phyloP scores from a whole-genome alignment of 2,329 filamentous ascomycete genomes.

The Epichloe elymi region DNA sequence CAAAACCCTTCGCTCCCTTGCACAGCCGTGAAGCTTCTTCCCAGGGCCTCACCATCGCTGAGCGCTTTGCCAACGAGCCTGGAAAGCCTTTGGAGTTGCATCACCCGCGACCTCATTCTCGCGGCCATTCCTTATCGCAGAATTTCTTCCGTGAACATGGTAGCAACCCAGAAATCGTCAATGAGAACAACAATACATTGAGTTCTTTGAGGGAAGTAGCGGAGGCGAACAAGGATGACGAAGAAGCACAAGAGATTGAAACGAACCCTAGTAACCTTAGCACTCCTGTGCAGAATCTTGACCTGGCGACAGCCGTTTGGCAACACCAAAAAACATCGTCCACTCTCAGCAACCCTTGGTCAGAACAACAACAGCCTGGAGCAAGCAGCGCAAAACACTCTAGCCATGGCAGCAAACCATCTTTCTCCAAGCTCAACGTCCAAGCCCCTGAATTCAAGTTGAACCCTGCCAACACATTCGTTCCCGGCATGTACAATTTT shows the following conservation, averaged over 20 bases:
- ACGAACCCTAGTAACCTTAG: slow-evolving; percentile 62
- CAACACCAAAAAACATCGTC: slow-evolving; percentile 45
- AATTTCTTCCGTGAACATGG: slow-evolving; percentile 48
- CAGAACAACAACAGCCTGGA: slow-evolving; percentile 34
- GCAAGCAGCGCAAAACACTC: slow-evolving; percentile 25
- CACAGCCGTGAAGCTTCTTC: slow-evolving; percentile 35
- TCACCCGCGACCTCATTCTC: slow-evolving; percentile 61
- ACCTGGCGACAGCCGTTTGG: slow-evolving; percentile 29
- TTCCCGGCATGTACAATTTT: slow-evolving; percentile 37
- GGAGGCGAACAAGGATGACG: slow-evolving; percentile 23
- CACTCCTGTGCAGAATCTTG: slow-evolving; percentile 43
- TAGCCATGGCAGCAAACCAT: slow-evolving; percentile 55
- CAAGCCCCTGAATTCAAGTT: slow-evolving; percentile 83
- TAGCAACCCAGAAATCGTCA: slow-evolving; percentile 27
- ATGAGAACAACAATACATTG: slow-evolving; percentile 26
- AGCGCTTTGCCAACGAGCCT: slow-evolving; percentile 40
- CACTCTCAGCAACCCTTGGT: slow-evolving; percentile 50
- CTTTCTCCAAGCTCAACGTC: slow-evolving; percentile 72
- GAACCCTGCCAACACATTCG: slow-evolving; percentile 40
- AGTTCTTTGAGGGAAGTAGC: slow-evolving; percentile 27
- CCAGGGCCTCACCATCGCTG: slow-evolving; percentile 33
- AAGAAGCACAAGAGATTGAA: slow-evolving; percentile 53
- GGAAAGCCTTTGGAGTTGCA: slow-evolving; percentile 47
- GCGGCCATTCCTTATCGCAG: slow-evolving; percentile 58
- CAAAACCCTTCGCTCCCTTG: slow-evolving; percentile 13